Base-by-base conservation (phyloP, 495 filamentous ascomycete genomes). In the Lindgomyces ingoldianus region DNA sequence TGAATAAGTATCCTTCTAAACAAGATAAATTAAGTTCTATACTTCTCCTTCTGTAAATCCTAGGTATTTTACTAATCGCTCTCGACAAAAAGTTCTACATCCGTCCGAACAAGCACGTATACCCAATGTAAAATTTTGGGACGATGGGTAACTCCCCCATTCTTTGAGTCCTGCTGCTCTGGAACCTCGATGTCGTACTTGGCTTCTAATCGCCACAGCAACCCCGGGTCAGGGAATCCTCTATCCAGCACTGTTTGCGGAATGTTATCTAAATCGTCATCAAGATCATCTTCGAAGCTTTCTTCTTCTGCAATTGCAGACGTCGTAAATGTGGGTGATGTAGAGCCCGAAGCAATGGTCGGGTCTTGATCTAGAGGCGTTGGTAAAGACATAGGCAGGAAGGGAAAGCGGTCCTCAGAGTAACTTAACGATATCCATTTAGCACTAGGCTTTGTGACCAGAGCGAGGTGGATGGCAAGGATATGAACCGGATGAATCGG, bases 51-150 rank as follows among this genome's bases (percentile, higher is more conserved):
- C n/a, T n/a, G n/a, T n/a, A n/a, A n/a, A n/a, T n/a, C n/a, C n/a
- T n/a, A n/a, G n/a, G n/a, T n/a, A n/a, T n/a, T n/a, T n/a, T 12
- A 14, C 41, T 19, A 49, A 33, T 41, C 12, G 14, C 24, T 29
- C 21, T 41, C 47, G 2, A 56, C 29, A 48, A 42, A 41, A 0
- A 70, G 19, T 18, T 52, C 21, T 9, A 60, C 52, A 21, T 62
- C 50, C 12, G 62, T 70, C 44, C 68, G n/a, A 26, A 50, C 58
- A 18, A 70, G 58, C 6, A 72, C 46, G 53, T 70, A 72, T 18
- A 72, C 26, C 67, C 67, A 72, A 57, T 72, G 67, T n/a, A 65
- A 9, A 16, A 72, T 42, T 44, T 65, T 62, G 18, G 70, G 70
- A 18, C 60, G 52, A 54, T 70, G 64, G 11, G 18, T 53, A 14